Evolutionary conservation across 371 early-diverging fungal genomes (phyloP).

Genomic region (Lichtheimia ornata): DNA sequence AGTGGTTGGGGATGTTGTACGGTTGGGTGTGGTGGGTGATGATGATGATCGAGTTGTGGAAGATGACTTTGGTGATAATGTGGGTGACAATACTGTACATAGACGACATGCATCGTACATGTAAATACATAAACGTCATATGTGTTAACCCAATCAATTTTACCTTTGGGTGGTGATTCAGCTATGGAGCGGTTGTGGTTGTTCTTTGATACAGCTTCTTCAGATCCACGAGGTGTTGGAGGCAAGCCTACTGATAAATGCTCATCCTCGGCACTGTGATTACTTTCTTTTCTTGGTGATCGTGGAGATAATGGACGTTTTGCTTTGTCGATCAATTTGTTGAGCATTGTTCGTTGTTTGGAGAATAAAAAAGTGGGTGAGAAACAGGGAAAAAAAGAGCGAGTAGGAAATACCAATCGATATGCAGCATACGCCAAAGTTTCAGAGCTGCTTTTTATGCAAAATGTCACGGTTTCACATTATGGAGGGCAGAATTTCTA

Average conservation of each 20-base stretch:
- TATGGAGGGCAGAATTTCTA: too few species aligned
- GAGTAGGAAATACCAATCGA: too few species aligned
- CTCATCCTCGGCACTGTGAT: background rate
- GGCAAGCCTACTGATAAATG: constrained; percentile 3
- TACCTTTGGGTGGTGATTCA: background rate
- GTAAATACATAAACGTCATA: background rate
- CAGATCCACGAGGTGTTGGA: constrained; percentile 9
- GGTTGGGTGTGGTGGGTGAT: constrained; percentile 1
- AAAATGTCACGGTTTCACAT: too few species aligned
- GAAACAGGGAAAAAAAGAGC: too few species aligned
- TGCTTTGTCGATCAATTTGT: constrained; percentile 17
- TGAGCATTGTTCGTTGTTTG: constrained; percentile 8
- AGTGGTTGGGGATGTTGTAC: background rate
- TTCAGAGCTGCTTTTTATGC: too few species aligned
- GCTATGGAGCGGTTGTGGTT: too few species aligned
- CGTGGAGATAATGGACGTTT: constrained; percentile 8
- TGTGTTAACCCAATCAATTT: too few species aligned
- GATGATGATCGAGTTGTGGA: background rate
- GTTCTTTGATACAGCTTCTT: constrained; percentile 4
- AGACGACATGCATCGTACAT: background rate
- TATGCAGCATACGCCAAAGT: too few species aligned
- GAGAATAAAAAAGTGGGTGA: too few species aligned
- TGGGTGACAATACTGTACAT: constrained; percentile 1
- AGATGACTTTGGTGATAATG: constrained; percentile 5
- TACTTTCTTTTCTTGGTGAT: background rate